Evolutionary conservation across 192 early-diverging fungal genomes (phyloP).

Genomic region (Coemansia sp.): DNA sequence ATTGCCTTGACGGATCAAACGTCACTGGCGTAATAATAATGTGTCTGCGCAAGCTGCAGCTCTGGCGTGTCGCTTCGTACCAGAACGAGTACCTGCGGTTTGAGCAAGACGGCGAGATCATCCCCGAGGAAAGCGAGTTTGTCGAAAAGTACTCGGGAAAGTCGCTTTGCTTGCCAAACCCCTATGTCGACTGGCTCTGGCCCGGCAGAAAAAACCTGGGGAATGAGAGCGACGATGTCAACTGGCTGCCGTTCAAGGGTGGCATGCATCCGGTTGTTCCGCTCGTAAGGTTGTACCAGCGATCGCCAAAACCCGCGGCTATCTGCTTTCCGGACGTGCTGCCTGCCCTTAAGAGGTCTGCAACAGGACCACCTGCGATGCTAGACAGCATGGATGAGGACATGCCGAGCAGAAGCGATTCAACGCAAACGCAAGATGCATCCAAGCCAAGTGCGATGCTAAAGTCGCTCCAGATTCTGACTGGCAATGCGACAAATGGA

Average conservation of each 20-base stretch:
- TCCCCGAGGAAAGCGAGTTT: slow-evolving; percentile 56
- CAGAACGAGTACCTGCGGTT: slow-evolving; percentile 74
- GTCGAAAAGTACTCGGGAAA: slow-evolving; percentile 39
- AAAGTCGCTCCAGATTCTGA: too few species aligned
- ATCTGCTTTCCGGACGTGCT: background rate
- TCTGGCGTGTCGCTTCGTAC: slow-evolving; percentile 75
- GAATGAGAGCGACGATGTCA: background rate
- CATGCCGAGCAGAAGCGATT: background rate
- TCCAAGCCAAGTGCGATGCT: background rate
- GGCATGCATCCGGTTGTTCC: slow-evolving; percentile 43
- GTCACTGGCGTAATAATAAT: slow-evolving; percentile 82
- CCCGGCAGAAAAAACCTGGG: slow-evolving; percentile 13
- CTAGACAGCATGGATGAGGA: too few species aligned
- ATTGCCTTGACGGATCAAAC: slow-evolving; percentile 87
- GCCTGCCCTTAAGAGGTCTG: background rate
- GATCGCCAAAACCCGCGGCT: background rate
- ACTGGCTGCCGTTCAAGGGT: slow-evolving; percentile 32
- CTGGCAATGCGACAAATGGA: too few species aligned
- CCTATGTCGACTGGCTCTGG: slow-evolving; percentile 46
- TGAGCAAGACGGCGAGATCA: slow-evolving; percentile 55
- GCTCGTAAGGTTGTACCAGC: slow-evolving; percentile 12
- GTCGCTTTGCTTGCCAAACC: slow-evolving; percentile 32
- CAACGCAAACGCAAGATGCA: background rate
- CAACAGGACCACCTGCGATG: background rate
- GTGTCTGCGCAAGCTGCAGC: slow-evolving; percentile 87